These are phyloP conservation scores for Russula olivacea DNA, from an alignment of 768 basidiomycete genomes.

Conservation along the genomic window DNA sequence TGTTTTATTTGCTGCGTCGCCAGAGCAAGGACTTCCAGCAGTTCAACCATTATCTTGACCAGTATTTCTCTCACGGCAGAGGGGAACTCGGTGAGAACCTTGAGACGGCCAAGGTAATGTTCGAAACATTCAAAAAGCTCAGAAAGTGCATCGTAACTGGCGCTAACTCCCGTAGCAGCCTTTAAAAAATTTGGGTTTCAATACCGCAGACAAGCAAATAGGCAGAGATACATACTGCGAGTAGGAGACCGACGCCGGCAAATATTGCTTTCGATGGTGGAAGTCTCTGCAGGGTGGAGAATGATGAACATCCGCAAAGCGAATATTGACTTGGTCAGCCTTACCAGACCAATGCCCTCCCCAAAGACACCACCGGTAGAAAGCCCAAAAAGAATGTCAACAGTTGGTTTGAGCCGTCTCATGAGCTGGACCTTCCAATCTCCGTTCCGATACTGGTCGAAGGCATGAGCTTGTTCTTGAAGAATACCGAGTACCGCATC, in stretches of 20 bases:
- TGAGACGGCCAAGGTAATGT: slow-evolving; percentile 5
- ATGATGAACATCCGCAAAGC: background rate
- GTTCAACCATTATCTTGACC: slow-evolving; percentile 5
- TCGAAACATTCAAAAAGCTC: slow-evolving; percentile 7
- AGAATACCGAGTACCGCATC: background rate
- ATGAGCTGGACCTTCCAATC: background rate
- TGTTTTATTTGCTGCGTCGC: slow-evolving; percentile 3
- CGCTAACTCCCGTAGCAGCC: background rate
- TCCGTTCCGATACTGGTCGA: background rate
- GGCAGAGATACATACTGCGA: background rate
- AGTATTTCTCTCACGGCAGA: background rate
- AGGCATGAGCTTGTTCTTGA: background rate
- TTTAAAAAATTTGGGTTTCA: background rate
- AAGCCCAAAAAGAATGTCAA: background rate
- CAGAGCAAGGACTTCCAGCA: slow-evolving; percentile 2
- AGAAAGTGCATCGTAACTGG: background rate
- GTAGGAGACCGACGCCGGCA: slow-evolving; percentile 3
- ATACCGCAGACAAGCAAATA: no score
- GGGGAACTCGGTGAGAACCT: background rate
- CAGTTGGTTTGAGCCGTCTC: background rate
- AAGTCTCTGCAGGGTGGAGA: background rate
- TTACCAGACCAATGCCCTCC: background rate
- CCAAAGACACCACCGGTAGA: background rate
- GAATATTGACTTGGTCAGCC: background rate
- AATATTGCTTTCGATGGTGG: slow-evolving; percentile 1